phyloP scores from a whole-genome alignment of 306 rosid genomes.

The Benincasa hispida region DNA sequence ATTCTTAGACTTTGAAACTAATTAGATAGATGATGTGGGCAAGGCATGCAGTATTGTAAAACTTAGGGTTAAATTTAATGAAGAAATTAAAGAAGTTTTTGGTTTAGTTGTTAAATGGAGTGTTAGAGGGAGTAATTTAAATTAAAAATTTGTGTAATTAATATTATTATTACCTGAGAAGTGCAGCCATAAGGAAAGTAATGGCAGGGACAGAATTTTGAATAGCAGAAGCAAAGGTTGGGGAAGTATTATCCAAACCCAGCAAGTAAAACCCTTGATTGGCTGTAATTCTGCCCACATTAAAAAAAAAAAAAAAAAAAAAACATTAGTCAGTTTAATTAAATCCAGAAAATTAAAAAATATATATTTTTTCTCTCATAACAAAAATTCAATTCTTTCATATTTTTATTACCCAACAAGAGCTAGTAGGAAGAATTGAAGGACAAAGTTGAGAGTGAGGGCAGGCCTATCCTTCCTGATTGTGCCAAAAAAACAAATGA shows the following conservation, averaged over 20 bases:
- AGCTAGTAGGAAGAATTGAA: constrained; percentile 82
- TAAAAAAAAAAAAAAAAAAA: background rate
- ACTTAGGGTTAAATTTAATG: too few relatives aligned
- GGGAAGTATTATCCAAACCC: constrained; percentile 91
- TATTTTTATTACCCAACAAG: constrained; percentile 53
- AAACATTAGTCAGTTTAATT: background rate
- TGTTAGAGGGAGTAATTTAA: too few relatives aligned
- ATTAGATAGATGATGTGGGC: too few relatives aligned
- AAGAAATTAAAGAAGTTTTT: too few relatives aligned
- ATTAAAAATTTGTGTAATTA: too few relatives aligned
- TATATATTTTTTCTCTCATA: background rate
- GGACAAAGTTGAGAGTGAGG: constrained; percentile 44
- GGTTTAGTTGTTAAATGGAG: too few relatives aligned
- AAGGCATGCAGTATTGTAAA: too few relatives aligned
- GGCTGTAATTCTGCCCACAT: constrained; percentile 64
- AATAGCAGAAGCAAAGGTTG: constrained; percentile 92
- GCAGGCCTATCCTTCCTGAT: constrained; percentile 92
- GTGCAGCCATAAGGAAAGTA: constrained; percentile 87
- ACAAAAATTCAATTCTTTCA: background rate
- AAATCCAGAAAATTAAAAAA: too few relatives aligned
- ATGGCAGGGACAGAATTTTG: constrained; percentile 98
- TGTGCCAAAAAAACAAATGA: background rate
- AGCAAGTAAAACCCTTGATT: constrained; percentile 97
- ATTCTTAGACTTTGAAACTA: too few relatives aligned
- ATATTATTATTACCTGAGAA: constrained; percentile 37